These are phyloP conservation scores for Candida odintsovae DNA, from an alignment of 805 yeast genomes.

Conservation along the genomic window DNA sequence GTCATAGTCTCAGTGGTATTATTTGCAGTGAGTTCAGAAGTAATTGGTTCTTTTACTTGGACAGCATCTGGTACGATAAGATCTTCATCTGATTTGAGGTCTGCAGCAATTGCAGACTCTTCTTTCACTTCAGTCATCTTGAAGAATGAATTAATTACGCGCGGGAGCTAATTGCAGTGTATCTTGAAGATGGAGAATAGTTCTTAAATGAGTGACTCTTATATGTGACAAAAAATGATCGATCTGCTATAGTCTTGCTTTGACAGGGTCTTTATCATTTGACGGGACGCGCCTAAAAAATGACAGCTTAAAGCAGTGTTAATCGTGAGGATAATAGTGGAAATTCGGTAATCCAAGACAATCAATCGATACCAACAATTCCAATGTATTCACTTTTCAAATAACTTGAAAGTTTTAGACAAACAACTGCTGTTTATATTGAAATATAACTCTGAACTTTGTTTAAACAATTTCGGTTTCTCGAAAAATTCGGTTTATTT, in stretches of 20 bases:
- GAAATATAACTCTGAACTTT: no score
- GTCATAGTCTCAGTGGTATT: not conserved
- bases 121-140: not conserved
- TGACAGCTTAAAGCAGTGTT: not conserved
- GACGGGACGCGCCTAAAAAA: not conserved
- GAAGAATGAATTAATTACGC: not conserved
- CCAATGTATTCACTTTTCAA: not conserved
- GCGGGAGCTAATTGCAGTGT: no score
- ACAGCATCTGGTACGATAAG: constrained; percentile 9
- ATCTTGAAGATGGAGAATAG: not conserved
- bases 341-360: not conserved
- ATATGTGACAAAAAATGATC: not conserved
- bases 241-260: not conserved
- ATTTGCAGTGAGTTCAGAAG: not conserved
- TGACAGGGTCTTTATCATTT: not conserved
- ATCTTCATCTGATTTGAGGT: constrained; percentile 6
- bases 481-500: not conserved
- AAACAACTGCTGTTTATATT: no score
- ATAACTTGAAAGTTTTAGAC: no score
- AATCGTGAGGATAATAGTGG: not conserved
- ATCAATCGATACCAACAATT: not conserved
- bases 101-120: not conserved
- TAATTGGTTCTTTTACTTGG: not conserved
- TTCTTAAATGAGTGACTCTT: no score
- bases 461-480: not conserved